phyloP scores from a whole-genome alignment of 805 yeast genomes.

The Debaryomyces castellii region DNA sequence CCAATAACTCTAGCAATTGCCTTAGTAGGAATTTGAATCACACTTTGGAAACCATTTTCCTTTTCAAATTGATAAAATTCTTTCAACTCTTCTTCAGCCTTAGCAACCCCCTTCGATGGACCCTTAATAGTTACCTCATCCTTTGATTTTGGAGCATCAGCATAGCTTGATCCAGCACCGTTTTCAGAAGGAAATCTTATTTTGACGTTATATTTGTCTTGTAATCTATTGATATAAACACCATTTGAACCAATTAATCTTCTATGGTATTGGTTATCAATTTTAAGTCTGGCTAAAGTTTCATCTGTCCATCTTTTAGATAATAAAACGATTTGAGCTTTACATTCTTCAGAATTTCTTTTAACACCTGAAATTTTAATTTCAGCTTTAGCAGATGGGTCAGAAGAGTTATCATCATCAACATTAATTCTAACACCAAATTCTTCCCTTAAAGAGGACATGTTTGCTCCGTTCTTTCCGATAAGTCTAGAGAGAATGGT shows the following conservation, averaged over 20 bases:
- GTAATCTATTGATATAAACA: slow-evolving; percentile 76
- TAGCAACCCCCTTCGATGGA: slow-evolving; percentile 84
- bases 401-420: slow-evolving; percentile 48
- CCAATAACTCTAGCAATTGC: slow-evolving; percentile 90
- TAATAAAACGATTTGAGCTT: slow-evolving; percentile 52
- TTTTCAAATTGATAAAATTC: slow-evolving; percentile 84
- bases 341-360: slow-evolving; percentile 74
- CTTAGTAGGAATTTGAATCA: slow-evolving; percentile 64
- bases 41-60: slow-evolving; percentile 73
- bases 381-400: slow-evolving; percentile 36
- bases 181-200: slow-evolving; percentile 67
- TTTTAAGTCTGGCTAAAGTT: slow-evolving; percentile 55
- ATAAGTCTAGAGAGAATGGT: slow-evolving; percentile 73
- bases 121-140: slow-evolving; percentile 77
- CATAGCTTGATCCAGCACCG: slow-evolving; percentile 16
- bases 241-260: slow-evolving; percentile 84
- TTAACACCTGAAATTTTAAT: slow-evolving; percentile 75
- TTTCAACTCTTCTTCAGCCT: slow-evolving; percentile 78
- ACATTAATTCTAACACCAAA: slow-evolving; percentile 78
- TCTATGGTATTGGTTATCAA: slow-evolving; percentile 79
- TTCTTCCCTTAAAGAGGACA: slow-evolving; percentile 67
- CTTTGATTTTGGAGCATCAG: slow-evolving; percentile 44
- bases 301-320: slow-evolving; percentile 85
- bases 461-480: slow-evolving; percentile 83
- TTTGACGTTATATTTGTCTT: slow-evolving; percentile 80